A percentile compares a stretch with the other conserved stretches of the same genome.
Conservation (phyloP, 2,329 filamentous ascomycete species). For the Gaeumannomyces tritici region DNA sequence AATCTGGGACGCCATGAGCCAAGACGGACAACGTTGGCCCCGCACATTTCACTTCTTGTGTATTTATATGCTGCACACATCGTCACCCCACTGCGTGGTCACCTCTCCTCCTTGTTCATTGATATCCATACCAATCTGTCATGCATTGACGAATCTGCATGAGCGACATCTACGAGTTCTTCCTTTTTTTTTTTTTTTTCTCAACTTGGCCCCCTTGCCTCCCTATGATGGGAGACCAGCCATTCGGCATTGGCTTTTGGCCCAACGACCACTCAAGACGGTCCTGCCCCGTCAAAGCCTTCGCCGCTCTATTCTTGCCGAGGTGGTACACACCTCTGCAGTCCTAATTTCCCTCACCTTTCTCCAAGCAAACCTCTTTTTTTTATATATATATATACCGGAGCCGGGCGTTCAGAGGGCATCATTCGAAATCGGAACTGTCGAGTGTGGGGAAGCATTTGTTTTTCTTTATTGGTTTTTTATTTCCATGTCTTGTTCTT, state of each 20-base stretch:
- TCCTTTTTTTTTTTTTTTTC: slow-evolving; percentile 15
- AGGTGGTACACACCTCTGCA: too few species aligned
- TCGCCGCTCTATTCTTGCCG: neutral
- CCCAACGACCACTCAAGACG: neutral
- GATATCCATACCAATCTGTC: slow-evolving; percentile 18
- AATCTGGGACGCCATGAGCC: neutral
- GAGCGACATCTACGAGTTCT: slow-evolving; percentile 9
- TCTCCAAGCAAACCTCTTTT: neutral
- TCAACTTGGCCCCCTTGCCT: too few species aligned
- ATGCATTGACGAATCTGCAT: slow-evolving; percentile 4
- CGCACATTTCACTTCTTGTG: neutral
- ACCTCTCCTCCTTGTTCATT: slow-evolving; percentile 13
- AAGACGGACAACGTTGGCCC: neutral
- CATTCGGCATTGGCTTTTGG: neutral
- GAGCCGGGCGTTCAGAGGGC: neutral
- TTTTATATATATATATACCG: neutral
- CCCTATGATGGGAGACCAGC: neutral
- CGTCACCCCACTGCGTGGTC: neutral
- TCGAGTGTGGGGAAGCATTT: neutral
- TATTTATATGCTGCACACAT: slow-evolving; percentile 3
- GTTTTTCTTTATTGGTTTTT: neutral
- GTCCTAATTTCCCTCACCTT: neutral
- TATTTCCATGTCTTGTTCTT: slow-evolving; percentile 9
- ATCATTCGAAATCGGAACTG: neutral
- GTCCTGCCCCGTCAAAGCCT: neutral